Evolutionary conservation across 2,329 filamentous ascomycete genomes (phyloP).

Genomic region (Pestalotiopsis sp.): DNA sequence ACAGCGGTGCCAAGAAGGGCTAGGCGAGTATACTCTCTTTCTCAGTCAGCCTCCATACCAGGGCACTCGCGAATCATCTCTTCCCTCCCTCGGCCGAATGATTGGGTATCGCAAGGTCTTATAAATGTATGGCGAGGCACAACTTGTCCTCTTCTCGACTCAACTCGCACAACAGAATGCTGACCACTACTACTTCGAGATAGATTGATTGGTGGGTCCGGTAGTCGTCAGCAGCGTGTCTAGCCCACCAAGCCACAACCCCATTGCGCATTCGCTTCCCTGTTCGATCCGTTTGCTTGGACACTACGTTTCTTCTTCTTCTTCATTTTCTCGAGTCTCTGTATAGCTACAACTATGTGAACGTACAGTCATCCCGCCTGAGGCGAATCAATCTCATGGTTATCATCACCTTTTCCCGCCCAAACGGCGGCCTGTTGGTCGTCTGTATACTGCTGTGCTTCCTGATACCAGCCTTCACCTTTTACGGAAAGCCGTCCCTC

Average conservation of each 20-base stretch:
- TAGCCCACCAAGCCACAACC: not conserved
- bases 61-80: no score
- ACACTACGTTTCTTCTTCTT: not conserved
- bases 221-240: not conserved
- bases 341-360: not conserved
- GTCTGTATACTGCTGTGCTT: constrained; percentile 5
- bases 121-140: not conserved
- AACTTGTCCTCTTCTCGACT: not conserved
- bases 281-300: not conserved
- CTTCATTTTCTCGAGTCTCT: not conserved
- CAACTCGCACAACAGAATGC: not conserved
- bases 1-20: no score
- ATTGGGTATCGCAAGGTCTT: no score
- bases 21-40: no score
- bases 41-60: no score
- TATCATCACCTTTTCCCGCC: not conserved
- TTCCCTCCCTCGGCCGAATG: no score
- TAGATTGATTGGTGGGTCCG: not conserved
- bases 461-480: constrained; percentile 2
- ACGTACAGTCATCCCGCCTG: not conserved
- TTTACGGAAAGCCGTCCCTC: constrained; percentile 3
- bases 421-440: not conserved
- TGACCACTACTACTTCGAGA: not conserved
- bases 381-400: not conserved
- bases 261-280: not conserved